Percentiles rank a stretch among this genome's conserved stretches.
Conservation (phyloP, 495 filamentous ascomycete species). For the Aspergillus egyptiacus region DNA sequence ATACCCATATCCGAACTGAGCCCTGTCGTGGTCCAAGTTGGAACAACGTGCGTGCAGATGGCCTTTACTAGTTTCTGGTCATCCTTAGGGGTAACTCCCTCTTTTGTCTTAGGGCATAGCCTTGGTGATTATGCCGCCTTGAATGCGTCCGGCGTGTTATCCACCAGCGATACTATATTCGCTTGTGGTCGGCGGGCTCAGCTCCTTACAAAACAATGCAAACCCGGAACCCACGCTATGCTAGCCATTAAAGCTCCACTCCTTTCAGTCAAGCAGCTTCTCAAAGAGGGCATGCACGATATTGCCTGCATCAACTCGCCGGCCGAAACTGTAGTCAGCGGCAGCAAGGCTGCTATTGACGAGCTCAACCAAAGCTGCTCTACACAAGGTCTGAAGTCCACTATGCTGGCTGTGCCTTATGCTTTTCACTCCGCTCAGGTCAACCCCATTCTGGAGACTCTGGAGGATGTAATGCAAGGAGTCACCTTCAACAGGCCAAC, state of each 20-base stretch:
- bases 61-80: constrained; percentile 75
- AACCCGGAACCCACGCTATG: constrained; percentile 59
- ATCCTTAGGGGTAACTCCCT: constrained; percentile 70
- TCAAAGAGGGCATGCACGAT: constrained; percentile 29
- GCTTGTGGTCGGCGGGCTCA: constrained; percentile 69
- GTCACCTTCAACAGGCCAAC: constrained; percentile 53
- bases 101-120: constrained; percentile 73
- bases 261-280: constrained; percentile 18
- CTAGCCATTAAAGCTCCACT: constrained; percentile 39
- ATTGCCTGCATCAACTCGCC: constrained; percentile 47
- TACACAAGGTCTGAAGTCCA: constrained; percentile 53
- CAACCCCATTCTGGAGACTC: constrained; percentile 59
- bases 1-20: constrained; percentile 49
- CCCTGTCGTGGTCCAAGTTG: constrained; percentile 72
- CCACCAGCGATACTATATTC: constrained; percentile 63
- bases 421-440: constrained; percentile 77
- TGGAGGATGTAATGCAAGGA: constrained; percentile 50
- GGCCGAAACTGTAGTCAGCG: constrained; percentile 42
- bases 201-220: constrained; percentile 66
- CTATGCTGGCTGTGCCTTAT: constrained; percentile 61
- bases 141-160: constrained; percentile 69
- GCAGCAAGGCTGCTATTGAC: constrained; percentile 48
- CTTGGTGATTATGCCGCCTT: constrained; percentile 78
- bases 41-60: constrained; percentile 75
- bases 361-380: constrained; percentile 51